A percentile compares a stretch with the other conserved stretches of the same genome.
These are phyloP conservation scores for Annulohypoxylon stygium DNA, from an alignment of 495 filamentous ascomycete species.

Conservation along the genomic window DNA sequence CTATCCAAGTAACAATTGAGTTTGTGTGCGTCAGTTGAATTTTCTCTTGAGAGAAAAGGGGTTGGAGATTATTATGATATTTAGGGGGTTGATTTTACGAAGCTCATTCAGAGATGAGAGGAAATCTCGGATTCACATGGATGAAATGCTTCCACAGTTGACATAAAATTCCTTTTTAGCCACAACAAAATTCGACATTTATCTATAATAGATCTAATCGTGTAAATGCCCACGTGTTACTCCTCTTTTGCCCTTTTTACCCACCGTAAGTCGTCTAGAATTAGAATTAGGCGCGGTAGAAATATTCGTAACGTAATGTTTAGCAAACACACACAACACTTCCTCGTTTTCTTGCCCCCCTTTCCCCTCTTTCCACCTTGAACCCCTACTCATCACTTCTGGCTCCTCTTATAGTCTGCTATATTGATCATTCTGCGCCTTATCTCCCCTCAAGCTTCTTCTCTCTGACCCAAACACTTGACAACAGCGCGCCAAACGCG, in stretches of 20 bases:
- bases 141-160: no score
- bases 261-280: no score
- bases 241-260: no score
- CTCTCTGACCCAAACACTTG: slow-evolving; percentile 57
- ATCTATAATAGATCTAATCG: no score
- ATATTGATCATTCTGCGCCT: neutral
- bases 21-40: neutral
- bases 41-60: neutral
- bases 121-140: no score
- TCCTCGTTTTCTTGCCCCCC: neutral
- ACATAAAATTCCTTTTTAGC: no score
- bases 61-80: neutral
- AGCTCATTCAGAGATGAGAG: no score
- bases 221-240: no score
- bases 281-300: no score
- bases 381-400: slow-evolving; percentile 13
- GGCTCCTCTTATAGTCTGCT: neutral
- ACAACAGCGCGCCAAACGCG: slow-evolving; percentile 43
- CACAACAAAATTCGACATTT: no score
- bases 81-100: neutral
- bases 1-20: neutral
- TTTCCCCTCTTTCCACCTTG: neutral
- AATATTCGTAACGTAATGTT: no score
- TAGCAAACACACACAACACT: neutral
- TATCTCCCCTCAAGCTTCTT: slow-evolving; percentile 55